phyloP scores from a whole-genome alignment of 192 early-diverging fungal species.

The Backusella luteola region DNA sequence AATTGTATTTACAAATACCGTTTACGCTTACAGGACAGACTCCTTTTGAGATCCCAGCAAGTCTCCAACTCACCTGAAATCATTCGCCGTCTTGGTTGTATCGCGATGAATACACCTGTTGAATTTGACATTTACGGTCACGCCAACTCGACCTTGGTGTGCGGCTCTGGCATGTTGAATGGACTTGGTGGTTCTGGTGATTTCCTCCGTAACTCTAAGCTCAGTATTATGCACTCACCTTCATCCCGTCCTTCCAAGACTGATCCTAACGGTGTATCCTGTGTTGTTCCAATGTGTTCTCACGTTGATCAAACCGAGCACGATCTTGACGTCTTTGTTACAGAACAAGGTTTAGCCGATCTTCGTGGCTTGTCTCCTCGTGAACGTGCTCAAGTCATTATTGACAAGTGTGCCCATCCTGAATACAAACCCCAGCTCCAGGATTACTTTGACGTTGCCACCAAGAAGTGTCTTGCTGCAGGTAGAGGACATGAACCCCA shows the following conservation, averaged over 20 bases:
- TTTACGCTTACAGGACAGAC: constrained; percentile 13
- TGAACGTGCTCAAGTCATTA: constrained; percentile 42
- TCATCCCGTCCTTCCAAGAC: constrained; percentile 39
- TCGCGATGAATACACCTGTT: constrained; percentile 47
- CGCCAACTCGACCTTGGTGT: constrained; percentile 40
- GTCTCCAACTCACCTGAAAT: constrained; percentile 46
- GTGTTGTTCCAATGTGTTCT: constrained; percentile 40
- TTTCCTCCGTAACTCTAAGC: constrained; percentile 42
- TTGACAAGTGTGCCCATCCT: constrained; percentile 44
- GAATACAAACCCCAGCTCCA: constrained; percentile 38
- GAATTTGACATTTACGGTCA: constrained; percentile 48
- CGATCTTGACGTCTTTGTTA: constrained; percentile 43
- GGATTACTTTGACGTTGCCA: constrained; percentile 40
- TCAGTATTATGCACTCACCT: constrained; percentile 44
- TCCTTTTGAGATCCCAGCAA: constrained; percentile 41
- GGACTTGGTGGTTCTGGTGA: constrained; percentile 42
- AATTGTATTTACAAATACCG: neutral
- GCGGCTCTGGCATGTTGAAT: constrained; percentile 43
- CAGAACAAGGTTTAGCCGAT: constrained; percentile 46
- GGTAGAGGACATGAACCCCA: constrained; percentile 44
- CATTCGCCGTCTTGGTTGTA: constrained; percentile 41
- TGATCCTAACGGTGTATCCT: constrained; percentile 39
- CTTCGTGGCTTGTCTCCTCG: constrained; percentile 38
- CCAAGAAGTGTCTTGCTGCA: constrained; percentile 34
- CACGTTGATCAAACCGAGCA: constrained; percentile 46